Evolutionary conservation across 768 basidiomycete genomes (phyloP), one percentile per base, ranked within the genome.

Genomic region (Lactarius trivialis): DNA sequence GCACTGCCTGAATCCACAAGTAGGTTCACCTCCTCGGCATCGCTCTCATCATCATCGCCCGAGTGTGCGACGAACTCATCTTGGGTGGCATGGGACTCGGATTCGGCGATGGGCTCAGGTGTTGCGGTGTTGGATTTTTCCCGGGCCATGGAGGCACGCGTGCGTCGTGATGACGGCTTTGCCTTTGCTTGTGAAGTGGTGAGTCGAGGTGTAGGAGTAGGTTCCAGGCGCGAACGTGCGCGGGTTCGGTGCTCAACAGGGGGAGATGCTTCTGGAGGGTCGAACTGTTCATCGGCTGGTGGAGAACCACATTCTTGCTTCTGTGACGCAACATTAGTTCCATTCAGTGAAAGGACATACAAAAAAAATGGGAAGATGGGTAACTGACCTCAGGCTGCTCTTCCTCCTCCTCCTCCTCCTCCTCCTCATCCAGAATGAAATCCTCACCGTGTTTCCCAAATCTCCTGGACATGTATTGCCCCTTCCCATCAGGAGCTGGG

Each of bases 21-120:
- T 63, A 32, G 54, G 39, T 64, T 58, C 8, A 64, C 63, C 26
- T 64, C 58, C 17, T 64, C n/a, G n/a, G 36, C 58, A 60, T 55
- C 9, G n/a, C n/a, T n/a, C n/a, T 64, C 63, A 33, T 12, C 5
- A 32, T 64, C 61, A 2, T 63, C 63, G n/a, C 43, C 48, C 32
- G 63, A 64, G 48, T 36, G 2, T 11, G 28, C 54, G 24, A 30
- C 48, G 15, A 60, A 64, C 37, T 64, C 63, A 7, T 64, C 63
- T 1, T 45, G n/a, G 43, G 28, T 4, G 34, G 36, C 30, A 33
- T 34, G 58, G 33, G 58, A 33, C 15, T 59, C 62, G n/a, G 54
- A 43, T 19, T 60, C 63, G 19, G 15, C 19, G n/a, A 43, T 36
- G 17, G 48, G 32, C 2, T 60, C 17, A 17, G 33, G 32, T 15